Evolutionary conservation across 257 asterid species (phyloP).

Genomic region (Penstemon barbatus): DNA sequence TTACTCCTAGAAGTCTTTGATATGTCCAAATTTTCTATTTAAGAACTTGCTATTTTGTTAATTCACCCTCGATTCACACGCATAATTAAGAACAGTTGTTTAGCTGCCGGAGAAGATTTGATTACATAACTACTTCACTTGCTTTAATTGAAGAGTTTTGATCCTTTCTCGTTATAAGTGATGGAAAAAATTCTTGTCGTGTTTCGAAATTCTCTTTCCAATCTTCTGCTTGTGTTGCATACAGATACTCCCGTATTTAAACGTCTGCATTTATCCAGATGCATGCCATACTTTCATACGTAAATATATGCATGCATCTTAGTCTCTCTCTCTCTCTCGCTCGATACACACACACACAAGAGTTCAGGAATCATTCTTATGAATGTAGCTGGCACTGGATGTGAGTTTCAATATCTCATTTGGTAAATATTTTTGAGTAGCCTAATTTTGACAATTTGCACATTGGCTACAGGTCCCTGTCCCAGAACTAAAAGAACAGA

Average conservation of each 20-base stretch:
- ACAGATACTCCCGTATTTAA: too few species aligned
- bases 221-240: too few species aligned
- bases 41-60: background rate
- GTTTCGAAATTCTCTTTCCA: too few species aligned
- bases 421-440: background rate
- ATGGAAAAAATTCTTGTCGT: too few species aligned
- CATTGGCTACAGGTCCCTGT: conserved; percentile 74
- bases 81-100: too few species aligned
- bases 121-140: too few species aligned
- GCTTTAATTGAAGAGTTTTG: too few species aligned
- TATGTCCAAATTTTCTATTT: conserved; percentile 3
- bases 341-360: background rate
- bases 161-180: too few species aligned
- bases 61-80: background rate
- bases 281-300: background rate
- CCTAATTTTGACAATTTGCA: conserved; percentile 4
- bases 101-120: too few species aligned
- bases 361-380: background rate
- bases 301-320: background rate
- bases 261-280: too few species aligned
- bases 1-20: conserved; percentile 13
- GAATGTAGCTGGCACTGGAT: background rate
- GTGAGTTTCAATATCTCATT: background rate
- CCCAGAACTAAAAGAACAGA: conserved; percentile 82
- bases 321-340: background rate